Percentiles rank a stretch among this genome's conserved stretches.
Conservation (phyloP, 768 basidiomycete species). For the Suillus sp. region DNA sequence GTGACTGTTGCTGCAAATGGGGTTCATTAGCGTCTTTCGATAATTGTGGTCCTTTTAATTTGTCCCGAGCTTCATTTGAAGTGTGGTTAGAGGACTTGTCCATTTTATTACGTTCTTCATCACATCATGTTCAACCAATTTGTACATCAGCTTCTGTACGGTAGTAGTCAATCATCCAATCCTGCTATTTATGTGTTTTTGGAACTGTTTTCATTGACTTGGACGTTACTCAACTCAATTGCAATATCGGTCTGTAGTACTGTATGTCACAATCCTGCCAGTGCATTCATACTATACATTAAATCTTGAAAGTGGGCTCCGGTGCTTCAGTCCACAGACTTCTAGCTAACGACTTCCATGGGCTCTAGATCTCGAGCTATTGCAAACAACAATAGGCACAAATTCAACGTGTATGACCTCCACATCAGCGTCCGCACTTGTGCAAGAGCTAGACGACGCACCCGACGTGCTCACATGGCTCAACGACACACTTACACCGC, state of each 20-base stretch:
- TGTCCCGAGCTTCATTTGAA: slow-evolving; percentile 2
- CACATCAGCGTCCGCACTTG: slow-evolving; percentile 40
- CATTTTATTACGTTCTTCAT: slow-evolving; percentile 5
- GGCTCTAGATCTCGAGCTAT: neutral
- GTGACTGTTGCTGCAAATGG: slow-evolving; percentile 42
- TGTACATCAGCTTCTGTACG: slow-evolving; percentile 18
- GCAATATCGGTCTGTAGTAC: neutral
- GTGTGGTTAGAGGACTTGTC: neutral
- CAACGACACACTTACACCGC: slow-evolving; percentile 56
- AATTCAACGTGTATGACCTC: slow-evolving; percentile 21
- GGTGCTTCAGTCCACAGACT: neutral
- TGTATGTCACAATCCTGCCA: neutral
- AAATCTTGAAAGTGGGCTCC: neutral
- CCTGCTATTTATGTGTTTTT: slow-evolving; percentile 12
- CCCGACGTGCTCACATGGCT: slow-evolving; percentile 71
- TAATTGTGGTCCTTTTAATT: slow-evolving; percentile 8
- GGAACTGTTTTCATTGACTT: neutral
- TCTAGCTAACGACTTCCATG: neutral
- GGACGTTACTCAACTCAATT: neutral
- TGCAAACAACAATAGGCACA: neutral
- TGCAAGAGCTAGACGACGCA: slow-evolving; percentile 60
- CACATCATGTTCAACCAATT: slow-evolving; percentile 3
- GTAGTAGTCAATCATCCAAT: slow-evolving; percentile 10
- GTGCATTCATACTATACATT: neutral
- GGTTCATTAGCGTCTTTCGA: slow-evolving; percentile 41